These are phyloP conservation scores for Cutaneotrichosporon daszewskae DNA, from an alignment of 1,284 basidiomycete species.

Conservation along the genomic window DNA sequence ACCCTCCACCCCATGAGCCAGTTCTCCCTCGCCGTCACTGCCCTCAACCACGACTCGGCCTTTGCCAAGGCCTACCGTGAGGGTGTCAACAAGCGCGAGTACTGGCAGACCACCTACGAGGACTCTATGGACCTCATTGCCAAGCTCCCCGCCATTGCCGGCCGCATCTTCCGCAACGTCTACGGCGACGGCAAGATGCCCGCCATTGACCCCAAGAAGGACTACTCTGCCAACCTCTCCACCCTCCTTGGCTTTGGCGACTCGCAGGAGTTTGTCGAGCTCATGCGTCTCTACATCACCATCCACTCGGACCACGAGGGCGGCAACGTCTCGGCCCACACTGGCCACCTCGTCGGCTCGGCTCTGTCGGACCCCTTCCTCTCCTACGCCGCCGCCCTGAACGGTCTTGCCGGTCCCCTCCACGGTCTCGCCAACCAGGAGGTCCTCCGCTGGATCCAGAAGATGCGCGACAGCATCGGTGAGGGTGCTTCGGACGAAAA, in stretches of 20 bases:
- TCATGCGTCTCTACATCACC: constrained; percentile 93
- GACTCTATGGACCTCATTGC: constrained; percentile 98
- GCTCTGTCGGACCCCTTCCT: constrained; percentile 98
- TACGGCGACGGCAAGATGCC: constrained; percentile 82
- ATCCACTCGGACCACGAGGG: constrained; percentile 99
- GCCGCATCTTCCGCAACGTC: constrained; percentile 93
- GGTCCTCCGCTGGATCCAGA: constrained; percentile 77
- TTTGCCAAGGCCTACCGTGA: constrained; percentile 93
- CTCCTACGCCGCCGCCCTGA: constrained; percentile 84
- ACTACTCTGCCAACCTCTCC: constrained; percentile 90
- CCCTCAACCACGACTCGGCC: constrained; percentile 94
- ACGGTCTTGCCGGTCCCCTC: constrained; percentile 93
- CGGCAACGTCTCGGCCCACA: constrained; percentile 97
- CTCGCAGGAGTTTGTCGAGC: constrained; percentile 83
- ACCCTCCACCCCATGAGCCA: constrained; percentile 96
- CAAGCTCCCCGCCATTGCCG: constrained; percentile 94
- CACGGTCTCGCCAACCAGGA: constrained; percentile 95
- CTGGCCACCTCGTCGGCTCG: constrained; percentile 92
- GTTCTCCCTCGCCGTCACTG: constrained; percentile 84
- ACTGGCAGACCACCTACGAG: constrained; percentile 94
- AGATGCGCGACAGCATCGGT: constrained; percentile 82
- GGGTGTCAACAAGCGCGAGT: constrained; percentile 91
- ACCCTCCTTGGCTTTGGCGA: constrained; percentile 89
- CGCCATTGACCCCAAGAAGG: constrained; percentile 77
- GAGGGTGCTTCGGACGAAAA: constrained; percentile 73